Conservation (phyloP, 139 green algal species). For the Coccomyxa sp. region DNA sequence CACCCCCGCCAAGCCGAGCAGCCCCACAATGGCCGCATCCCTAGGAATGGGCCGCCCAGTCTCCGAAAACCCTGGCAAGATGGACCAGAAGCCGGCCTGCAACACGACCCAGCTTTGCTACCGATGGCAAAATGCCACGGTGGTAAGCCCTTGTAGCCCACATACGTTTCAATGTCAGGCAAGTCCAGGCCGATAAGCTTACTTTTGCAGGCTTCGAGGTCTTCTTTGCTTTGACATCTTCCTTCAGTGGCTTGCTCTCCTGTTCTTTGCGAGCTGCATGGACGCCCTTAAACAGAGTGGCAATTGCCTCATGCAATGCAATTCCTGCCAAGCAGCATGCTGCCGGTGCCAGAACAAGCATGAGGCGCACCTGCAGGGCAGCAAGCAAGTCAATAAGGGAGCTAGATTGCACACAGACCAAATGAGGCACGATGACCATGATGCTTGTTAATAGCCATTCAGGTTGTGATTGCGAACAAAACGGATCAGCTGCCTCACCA, state of each 20-base stretch:
- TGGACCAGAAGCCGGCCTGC: not conserved
- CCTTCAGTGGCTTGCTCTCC: not conserved
- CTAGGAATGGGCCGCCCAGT: slow-evolving; percentile 24
- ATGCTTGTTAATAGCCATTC: too few species aligned
- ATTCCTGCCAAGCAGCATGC: slow-evolving; percentile 88
- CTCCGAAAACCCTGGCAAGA: not conserved
- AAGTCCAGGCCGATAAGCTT: too few species aligned
- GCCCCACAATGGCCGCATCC: slow-evolving; percentile 38
- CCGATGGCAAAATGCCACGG: too few species aligned
- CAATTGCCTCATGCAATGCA: slow-evolving; percentile 44
- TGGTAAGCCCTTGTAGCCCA: too few species aligned
- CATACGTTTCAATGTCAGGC: too few species aligned
- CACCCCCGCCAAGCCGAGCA: slow-evolving; percentile 32
- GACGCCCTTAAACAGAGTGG: not conserved
- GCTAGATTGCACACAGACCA: not conserved
- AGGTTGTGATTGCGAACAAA: too few species aligned
- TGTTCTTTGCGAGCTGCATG: not conserved
- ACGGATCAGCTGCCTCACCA: slow-evolving; percentile 41
- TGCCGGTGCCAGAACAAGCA: slow-evolving; percentile 94
- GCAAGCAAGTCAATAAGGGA: not conserved
- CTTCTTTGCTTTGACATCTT: not conserved
- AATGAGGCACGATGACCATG: too few species aligned
- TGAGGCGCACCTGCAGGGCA: slow-evolving; percentile 78
- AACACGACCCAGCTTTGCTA: too few species aligned
- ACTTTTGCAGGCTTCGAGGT: not conserved